phyloP scores from a whole-genome alignment of 2,329 filamentous ascomycete genomes.

The Diplodia scrobiculata region DNA sequence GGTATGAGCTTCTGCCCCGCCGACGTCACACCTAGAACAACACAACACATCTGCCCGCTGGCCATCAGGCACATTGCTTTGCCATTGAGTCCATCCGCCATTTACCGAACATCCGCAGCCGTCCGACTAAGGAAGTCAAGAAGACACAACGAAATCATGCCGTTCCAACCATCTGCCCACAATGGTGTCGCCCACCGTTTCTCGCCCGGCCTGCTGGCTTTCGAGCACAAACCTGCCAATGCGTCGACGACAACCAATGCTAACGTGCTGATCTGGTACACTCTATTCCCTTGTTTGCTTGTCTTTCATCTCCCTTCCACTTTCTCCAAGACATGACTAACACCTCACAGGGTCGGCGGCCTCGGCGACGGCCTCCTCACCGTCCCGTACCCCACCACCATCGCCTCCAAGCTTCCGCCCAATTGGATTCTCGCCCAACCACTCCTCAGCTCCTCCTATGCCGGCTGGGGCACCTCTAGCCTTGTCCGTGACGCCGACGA shows the following conservation, averaged over 20 bases:
- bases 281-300: not conserved
- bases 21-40: not conserved
- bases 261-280: constrained; percentile 35
- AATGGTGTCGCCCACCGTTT: constrained; percentile 49
- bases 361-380: constrained; percentile 70
- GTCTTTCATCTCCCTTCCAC: constrained; percentile 33
- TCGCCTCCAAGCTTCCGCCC: constrained; percentile 53
- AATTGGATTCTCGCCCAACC: constrained; percentile 58
- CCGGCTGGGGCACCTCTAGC: constrained; percentile 57
- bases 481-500: constrained; percentile 59
- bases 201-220: constrained; percentile 47
- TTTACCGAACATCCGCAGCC: not conserved
- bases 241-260: constrained; percentile 37
- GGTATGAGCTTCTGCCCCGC: not conserved
- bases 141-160: constrained; percentile 22
- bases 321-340: constrained; percentile 41
- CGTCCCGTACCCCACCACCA: constrained; percentile 58
- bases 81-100: not conserved
- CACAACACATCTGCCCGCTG: not conserved
- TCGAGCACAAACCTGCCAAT: constrained; percentile 44
- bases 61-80: not conserved
- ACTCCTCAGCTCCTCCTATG: constrained; percentile 56
- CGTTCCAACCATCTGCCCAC: constrained; percentile 32
- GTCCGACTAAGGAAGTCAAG: not conserved
- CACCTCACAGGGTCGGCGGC: constrained; percentile 65